phyloP scores from a whole-genome alignment of 345 rosid genomes.

The Bruguiera sexangula region DNA sequence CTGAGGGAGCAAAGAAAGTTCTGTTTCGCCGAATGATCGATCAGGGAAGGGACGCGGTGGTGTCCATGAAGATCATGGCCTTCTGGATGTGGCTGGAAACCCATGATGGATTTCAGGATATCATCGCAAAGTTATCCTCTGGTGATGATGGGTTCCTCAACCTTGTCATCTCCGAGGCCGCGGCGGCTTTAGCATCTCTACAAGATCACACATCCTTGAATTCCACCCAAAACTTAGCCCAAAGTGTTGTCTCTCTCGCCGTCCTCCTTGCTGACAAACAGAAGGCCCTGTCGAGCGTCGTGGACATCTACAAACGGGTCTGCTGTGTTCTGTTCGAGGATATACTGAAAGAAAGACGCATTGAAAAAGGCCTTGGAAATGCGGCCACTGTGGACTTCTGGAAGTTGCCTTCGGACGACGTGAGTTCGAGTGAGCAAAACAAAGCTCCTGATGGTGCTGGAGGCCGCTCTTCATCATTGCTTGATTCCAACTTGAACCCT shows the following conservation, averaged over 20 bases:
- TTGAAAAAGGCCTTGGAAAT: neutral
- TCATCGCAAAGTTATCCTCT: neutral
- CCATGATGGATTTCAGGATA: neutral
- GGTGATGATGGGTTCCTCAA: slow-evolving; percentile 3
- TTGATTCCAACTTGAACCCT: slow-evolving; percentile 20
- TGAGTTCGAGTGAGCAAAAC: neutral
- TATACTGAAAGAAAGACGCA: neutral
- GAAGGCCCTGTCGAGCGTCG: neutral
- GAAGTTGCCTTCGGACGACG: neutral
- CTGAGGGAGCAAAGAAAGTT: neutral
- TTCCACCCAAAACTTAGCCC: neutral
- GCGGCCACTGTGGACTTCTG: neutral
- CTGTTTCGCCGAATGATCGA: neutral
- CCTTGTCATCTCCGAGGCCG: slow-evolving; percentile 5
- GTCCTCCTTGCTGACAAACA: slow-evolving; percentile 8
- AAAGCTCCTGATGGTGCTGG: neutral
- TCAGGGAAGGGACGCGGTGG: neutral
- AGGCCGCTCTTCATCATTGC: neutral
- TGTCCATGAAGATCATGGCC: slow-evolving; percentile 7
- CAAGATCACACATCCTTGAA: neutral
- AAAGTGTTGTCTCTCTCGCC: neutral
- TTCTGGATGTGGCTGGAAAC: slow-evolving; percentile 22
- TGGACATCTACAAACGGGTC: neutral
- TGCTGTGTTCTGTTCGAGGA: neutral
- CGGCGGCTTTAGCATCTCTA: neutral